Evolutionary conservation across 139 green algal species (phyloP), one percentile per base, ranked within the genome.

Genomic region (Tetraselmis chui): DNA sequence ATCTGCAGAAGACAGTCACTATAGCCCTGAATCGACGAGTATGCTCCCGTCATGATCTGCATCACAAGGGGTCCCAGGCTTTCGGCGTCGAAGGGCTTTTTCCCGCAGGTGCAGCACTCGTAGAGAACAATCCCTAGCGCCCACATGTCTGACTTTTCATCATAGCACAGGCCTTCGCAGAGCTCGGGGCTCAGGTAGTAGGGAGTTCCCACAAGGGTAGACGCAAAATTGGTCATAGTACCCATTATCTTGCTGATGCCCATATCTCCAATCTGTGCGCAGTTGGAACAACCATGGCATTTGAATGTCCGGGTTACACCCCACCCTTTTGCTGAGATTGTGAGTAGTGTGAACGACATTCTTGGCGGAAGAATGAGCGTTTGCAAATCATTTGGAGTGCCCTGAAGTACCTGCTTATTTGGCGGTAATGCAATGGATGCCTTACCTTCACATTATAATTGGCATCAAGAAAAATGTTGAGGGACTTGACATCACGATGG

Each of bases 121-220:
- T 67, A 67, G 11, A 67, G 45, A 67, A 67, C 45, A 18, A 67
- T 67, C 45, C 45, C 45, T 18, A 67, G 45, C 45, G 45, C 45
- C 45, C 45, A 67, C 31, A 82, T 31, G 32, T 82, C 78, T 29
- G 24, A 32, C 31, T 82, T 82, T 18, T 82, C 26, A 27, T 82
- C 76, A 31, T 82, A 82, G 11, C 31, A 31, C 78, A 31, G 28
- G 2, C 45, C 78, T 31, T 82, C 78, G 22, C 78, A 82, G 2
- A 82, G 32, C 78, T 82, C 78, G 1, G 78, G 78, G 78, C 78
- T 82, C 11, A 82, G 78, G 78, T 82, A 82, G 78, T 82, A 82
- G n/a, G 78, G 78, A 2, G 78, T 82, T 1, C 78, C 78, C 27
- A 82, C 58, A 1, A 59, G 28, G 24, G 78, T 82, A 18, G 32